Base-by-base conservation (phyloP, 192 early-diverging fungal genomes). In the Martensiomyces pterosporus region DNA sequence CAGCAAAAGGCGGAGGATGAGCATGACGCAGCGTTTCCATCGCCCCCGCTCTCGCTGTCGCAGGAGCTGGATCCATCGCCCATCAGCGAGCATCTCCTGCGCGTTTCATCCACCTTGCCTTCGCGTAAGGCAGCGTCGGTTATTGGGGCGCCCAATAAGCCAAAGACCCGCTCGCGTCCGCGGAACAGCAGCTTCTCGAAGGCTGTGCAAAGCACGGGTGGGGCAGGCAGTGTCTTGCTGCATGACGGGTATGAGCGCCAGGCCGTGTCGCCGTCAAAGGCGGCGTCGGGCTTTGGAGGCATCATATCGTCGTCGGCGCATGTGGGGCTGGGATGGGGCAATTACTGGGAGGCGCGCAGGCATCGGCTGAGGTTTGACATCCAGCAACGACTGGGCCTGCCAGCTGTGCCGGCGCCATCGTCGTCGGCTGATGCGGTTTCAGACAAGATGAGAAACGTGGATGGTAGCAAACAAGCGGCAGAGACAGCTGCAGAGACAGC, bases 261-360 rank as follows among this genome's bases (percentile, higher is more conserved):
- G 5, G 22, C 49, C 8, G 43, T 51, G 18, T 64, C 54, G 22
- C 51, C 64, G 10, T 14, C 52, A 0, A 43, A 40, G n/a, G n/a
- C n/a, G n/a, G 18, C 54, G 4, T 41, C 33, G 2, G 59, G 43
- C 2, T 47, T 63, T 16, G 42, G 49, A 16, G 51, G 39, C 10
- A 63, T 71, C n/a, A 57, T 71, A 9, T 62, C 59, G 14, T 19
- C 60, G 3, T 41, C 55, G 3, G 52, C 60, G 6, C 67, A 71
- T 48, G 60, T 71, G 18, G 67, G 67, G 10, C 37, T 71, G 15
- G 67, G 67, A 10, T 71, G 67, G 67, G 67, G 67, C 12, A 63
- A 71, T 14, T 71, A 71, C 41, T 71, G 67, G 67, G 60, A 71
- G 43, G 60, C 60, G 0, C 67, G 60, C 7, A 42, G 55, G 21